phyloP scores from a whole-genome alignment of 2,329 filamentous ascomycete species.

The Pestalotiopsis sp. region DNA sequence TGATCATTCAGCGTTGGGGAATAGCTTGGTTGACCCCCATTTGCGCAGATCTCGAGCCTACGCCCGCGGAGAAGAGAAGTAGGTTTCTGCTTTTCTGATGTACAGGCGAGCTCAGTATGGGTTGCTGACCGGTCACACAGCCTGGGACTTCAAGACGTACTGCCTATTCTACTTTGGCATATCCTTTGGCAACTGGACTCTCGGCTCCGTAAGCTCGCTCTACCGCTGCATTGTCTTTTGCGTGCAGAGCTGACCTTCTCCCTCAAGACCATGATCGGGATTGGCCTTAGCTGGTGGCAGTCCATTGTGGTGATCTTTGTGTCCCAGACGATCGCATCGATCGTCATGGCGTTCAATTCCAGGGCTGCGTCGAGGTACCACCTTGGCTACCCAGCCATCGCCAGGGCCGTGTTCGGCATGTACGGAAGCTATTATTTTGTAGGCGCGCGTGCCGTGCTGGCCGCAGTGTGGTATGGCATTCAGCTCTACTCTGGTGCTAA shows the following conservation, averaged over 20 bases:
- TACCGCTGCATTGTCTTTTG: neutral
- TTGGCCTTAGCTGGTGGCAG: constrained; percentile 48
- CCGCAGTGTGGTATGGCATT: constrained; percentile 31
- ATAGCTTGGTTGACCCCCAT: neutral
- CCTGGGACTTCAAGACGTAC: constrained; percentile 12
- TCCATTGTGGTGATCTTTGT: constrained; percentile 45
- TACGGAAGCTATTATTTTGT: constrained; percentile 46
- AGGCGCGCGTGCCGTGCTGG: constrained; percentile 39
- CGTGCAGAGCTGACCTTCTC: neutral
- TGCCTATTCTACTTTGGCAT: constrained; percentile 13
- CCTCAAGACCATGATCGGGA: constrained; percentile 29
- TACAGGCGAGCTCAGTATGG: neutral
- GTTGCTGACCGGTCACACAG: neutral
- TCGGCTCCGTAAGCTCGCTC: constrained; percentile 9
- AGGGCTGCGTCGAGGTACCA: constrained; percentile 44
- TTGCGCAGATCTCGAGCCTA: constrained; percentile 8
- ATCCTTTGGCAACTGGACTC: constrained; percentile 11
- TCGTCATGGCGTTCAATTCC: constrained; percentile 47
- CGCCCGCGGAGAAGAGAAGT: constrained; percentile 12
- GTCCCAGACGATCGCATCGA: constrained; percentile 41
- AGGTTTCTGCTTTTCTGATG: neutral
- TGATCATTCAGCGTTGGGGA: neutral
- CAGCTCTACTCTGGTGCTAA: constrained; percentile 7
- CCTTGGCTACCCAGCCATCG: constrained; percentile 41
- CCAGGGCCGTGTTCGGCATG: constrained; percentile 42